Base-by-base conservation (phyloP, 768 basidiomycete genomes). In the Leccinellum albellum region DNA sequence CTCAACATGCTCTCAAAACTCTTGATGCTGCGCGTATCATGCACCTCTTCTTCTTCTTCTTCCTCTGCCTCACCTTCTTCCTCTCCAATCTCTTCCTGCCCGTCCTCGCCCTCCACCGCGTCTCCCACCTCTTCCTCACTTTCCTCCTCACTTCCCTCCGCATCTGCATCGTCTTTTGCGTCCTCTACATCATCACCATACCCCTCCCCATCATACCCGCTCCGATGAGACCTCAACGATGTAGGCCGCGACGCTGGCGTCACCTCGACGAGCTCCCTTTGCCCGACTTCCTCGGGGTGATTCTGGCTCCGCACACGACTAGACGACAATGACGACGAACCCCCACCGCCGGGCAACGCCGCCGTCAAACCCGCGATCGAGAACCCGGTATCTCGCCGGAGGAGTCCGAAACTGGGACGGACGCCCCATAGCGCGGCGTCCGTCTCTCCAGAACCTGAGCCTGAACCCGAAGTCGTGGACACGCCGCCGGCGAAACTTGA, bases 1-100 rank as follows among this genome's bases (percentile, higher is more conserved):
- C 77, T 85, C 79, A 92, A 76, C 91, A 92, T 93, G 61, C 83
- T 93, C 76, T 87, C 88, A 65, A 95, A 94, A 68, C 92, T 94
- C 61, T 84, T 76, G 53, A 94, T 89, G 63, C 91, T 93, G 73
- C 87, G 78, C 44, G 83, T 64, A 70, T 92, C 91, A 55, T 78
- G 73, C 47, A 62, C 68, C 50, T 75, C 66, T 5, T 54, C 59
- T 2, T 44, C 63, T 2, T 70, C 75, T 2, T 68, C 74, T 1
- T 61, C 70, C 4, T 54, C 62, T 28, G 28, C 28, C 28, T 28
- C 28, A 7, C 66, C 73, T 2, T 32, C 50, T 17, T 51, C 50
- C 23, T 64, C 74, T 1, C 33, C 32, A 33, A 6, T 33, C 14
- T 33, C 32, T 33, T 33, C 32, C 32, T 12, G 74, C 1, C 66